Evolutionary conservation across 2,329 filamentous ascomycete genomes (phyloP).

Genomic region (Phaeosphaeriaceae sp.): DNA sequence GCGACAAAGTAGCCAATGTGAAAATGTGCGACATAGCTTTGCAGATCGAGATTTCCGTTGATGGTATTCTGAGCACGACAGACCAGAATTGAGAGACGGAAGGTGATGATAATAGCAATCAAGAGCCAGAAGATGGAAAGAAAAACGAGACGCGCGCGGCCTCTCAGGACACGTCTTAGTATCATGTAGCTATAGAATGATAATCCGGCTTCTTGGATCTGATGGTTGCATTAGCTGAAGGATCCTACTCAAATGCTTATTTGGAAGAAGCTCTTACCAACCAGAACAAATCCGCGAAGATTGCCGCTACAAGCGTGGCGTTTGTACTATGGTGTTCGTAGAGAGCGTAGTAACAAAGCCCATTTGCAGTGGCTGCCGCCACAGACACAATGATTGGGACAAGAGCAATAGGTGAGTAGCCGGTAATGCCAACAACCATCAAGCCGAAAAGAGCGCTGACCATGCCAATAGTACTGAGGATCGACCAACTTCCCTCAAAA

Average conservation of each 20-base stretch:
- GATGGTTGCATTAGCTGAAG: not conserved
- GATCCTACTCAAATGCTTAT: too few species aligned
- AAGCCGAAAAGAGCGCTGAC: not conserved
- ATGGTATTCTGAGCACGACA: conserved; percentile 1
- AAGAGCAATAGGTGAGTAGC: conserved; percentile 1
- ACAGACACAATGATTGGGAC: not conserved
- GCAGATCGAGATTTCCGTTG: not conserved
- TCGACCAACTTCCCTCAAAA: conserved; percentile 4
- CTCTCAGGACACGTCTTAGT: conserved; percentile 1
- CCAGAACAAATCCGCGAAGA: conserved; percentile 6
- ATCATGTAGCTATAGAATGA: conserved; percentile 9
- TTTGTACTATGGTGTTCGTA: conserved; percentile 1
- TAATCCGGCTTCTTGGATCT: conserved; percentile 5
- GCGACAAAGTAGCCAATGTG: conserved; percentile 6
- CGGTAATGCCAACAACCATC: conserved; percentile 3
- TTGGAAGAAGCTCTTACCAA: not conserved
- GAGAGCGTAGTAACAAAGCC: conserved; percentile 2
- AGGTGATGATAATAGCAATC: not conserved
- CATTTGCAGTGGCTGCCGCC: conserved; percentile 1
- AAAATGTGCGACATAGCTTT: not conserved
- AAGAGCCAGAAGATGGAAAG: conserved; percentile 1
- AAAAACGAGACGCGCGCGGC: not conserved
- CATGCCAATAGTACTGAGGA: conserved; percentile 3
- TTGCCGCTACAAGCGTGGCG: not conserved
- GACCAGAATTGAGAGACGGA: conserved; percentile 1